These are phyloP conservation scores for Yamadazyma scolyti DNA, from an alignment of 805 yeast genomes.

Conservation along the genomic window DNA sequence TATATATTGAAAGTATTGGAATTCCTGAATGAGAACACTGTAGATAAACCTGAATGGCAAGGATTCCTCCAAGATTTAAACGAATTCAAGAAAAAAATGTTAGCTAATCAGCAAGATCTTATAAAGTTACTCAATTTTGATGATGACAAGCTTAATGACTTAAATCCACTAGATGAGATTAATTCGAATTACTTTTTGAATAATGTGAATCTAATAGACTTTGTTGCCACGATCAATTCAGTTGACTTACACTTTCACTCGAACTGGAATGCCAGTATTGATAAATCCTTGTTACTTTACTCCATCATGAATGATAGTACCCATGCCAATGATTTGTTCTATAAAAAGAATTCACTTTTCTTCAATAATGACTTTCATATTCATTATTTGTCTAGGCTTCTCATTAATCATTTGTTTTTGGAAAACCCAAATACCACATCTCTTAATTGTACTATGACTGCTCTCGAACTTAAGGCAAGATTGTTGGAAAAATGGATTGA, in stretches of 20 bases:
- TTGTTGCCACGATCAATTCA: conserved; percentile 62
- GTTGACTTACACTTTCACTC: conserved; percentile 64
- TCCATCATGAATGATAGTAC: conserved; percentile 31
- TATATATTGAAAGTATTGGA: conserved; percentile 52
- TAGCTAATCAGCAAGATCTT: conserved; percentile 43
- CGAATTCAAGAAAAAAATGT: conserved; percentile 49
- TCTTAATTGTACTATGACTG: conserved; percentile 13
- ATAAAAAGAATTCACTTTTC: conserved; percentile 67
- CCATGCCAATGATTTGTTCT: conserved; percentile 26
- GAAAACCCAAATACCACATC: conserved; percentile 30
- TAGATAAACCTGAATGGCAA: conserved; percentile 3
- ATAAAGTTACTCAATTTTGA: conserved; percentile 23
- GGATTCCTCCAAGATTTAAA: conserved; percentile 32
- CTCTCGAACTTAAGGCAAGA: conserved; percentile 51
- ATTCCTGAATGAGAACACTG: conserved; percentile 20
- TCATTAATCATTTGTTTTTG: conserved; percentile 65
- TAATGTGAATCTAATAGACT: conserved; percentile 42
- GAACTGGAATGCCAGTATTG: conserved; percentile 76
- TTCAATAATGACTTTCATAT: conserved; percentile 64
- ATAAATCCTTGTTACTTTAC: conserved; percentile 69
- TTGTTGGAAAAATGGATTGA: conserved; percentile 80
- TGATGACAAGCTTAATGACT: conserved; percentile 4
- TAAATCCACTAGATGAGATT: conserved; percentile 24
- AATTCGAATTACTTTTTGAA: conserved; percentile 51
- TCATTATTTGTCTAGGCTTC: conserved; percentile 73